Evolutionary conservation across 495 filamentous ascomycete species (phyloP), one percentile per base, ranked within the genome.

Genomic region (Pyrenula aspistea): DNA sequence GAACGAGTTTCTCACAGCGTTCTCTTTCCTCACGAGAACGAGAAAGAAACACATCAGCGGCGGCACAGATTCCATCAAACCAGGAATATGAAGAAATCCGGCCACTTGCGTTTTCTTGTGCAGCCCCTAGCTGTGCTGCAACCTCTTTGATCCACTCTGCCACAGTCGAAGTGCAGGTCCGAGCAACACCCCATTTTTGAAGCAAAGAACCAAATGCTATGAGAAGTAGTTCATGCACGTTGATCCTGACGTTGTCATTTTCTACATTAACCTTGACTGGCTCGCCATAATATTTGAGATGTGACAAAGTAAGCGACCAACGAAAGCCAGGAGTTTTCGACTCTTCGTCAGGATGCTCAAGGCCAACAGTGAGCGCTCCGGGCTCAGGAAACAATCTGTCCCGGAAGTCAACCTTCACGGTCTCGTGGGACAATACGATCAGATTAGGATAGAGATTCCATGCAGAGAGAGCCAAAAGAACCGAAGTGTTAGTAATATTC

Each of bases 391-490:
- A 53, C 8, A 68, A 49, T 12, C 49, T 42, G 54, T 70, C 69
- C 11, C 62, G 61, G 42, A 65, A 60, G 23, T 42, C 22, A 24
- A 69, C 48, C 11, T 63, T 51, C n/a, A 53, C 2, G 57, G 11
- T 42, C 4, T 55, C 55, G 10, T 20, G 47, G 53, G 21, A 22
- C 51, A 66, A 56, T 1, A 71, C 65, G 3, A 62, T 52, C 36
- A 73, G 60, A 56, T 73, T 60, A 1, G 69, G 68, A 58, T 68
- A 73, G 2, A 73, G 20, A 57, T 73, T 67, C 71, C 69, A 73
- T 1, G 68, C 56, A 10, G 59, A 60, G 4, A 73, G 59, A n/a
- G 52, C 69, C 4, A 73, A 49, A 10, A 73, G 42, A 12, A 59
- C 55, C 8, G 61, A 55, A 25, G 61, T 67, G 50, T 61, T 54